Evolutionary conservation across 1,284 basidiomycete genomes (phyloP), one percentile per base, ranked within the genome.

Genomic region (Sanghuangporus baumii): DNA sequence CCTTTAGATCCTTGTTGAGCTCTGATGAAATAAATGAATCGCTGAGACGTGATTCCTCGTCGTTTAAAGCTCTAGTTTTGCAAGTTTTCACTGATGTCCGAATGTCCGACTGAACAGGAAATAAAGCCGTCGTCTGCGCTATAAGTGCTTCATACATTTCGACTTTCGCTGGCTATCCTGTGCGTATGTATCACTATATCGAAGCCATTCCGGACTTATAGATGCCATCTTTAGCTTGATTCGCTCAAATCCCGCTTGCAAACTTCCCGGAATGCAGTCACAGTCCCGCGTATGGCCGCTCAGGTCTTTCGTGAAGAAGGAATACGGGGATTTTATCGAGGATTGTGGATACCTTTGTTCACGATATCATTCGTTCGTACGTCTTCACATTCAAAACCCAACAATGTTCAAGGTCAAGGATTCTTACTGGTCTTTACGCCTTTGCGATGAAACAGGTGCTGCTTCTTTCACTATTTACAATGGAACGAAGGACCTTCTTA

Each of bases 291-390:
- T 69, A 82, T 95, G 62, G 88, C 89, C 38, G 76, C 78, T 16
- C 75, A 85, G 62, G 92, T 95, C 37, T 91, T 96, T 72, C 82
- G 83, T 31, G 94, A 98, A 73, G 96, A 98, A 78, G 96, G 96
- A 6, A 73, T 98, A 40, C 82, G 84, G 66, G 96, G 96, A 61
- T 97, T 96, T 74, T 96, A 94, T 75, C 84, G 94, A 62, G 94
- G 94, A 62, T 73, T 92, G 60, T 92, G 93, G 82, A 94, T 98
- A 69, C 96, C 96, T 37, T 83, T 98, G 60, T 84, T 96, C 75
- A 98, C 96, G 6, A 98, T 99, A 70, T 96, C 94, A 6, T 95
- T 96, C 71, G 96, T 98, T 71, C 91, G 96, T 82, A 78, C 81
- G 80, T 91, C 72, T 52, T 55, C 50, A 54, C 4, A 11, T 31